Conservation (phyloP, 257 asterid genomes). For the Eustoma russellianum region DNA sequence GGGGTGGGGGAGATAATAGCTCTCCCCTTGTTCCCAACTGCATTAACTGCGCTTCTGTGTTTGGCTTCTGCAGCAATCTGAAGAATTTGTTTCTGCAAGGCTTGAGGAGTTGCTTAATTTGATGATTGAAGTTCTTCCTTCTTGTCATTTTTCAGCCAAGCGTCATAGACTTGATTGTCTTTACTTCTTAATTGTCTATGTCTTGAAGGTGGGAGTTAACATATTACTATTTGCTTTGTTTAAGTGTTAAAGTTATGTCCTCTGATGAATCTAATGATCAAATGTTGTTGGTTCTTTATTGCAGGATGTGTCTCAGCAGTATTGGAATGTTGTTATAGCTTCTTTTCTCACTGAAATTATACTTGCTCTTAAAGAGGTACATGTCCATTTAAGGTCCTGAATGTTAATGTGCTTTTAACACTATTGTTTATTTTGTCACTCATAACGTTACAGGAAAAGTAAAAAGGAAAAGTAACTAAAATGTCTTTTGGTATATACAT, state of each 20-base stretch:
- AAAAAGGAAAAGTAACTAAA: no score
- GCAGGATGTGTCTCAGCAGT: slow-evolving; percentile 61
- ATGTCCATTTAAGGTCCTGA: no score
- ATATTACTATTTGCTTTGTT: slow-evolving; percentile 7
- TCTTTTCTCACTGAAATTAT: slow-evolving; percentile 85
- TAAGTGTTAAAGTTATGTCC: background rate
- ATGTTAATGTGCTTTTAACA: no score
- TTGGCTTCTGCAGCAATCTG: slow-evolving; percentile 37
- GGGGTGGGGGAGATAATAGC: no score
- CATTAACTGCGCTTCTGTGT: slow-evolving; percentile 7
- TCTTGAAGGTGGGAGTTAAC: slow-evolving; percentile 47
- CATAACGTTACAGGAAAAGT: no score
- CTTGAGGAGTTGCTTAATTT: slow-evolving; percentile 51
- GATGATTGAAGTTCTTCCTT: slow-evolving; percentile 85
- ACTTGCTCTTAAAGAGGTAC: slow-evolving; percentile 89
- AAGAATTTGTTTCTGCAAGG: slow-evolving; percentile 53
- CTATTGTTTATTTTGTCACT: no score
- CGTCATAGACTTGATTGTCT: slow-evolving; percentile 86
- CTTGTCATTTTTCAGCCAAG: slow-evolving; percentile 87
- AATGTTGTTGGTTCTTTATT: slow-evolving; percentile 12
- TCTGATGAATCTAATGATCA: slow-evolving; percentile 5
- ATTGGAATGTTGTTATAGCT: slow-evolving; percentile 38
- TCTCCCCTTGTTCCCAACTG: no score
- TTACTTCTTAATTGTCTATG: slow-evolving; percentile 64
- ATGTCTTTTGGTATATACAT: no score